Evolutionary conservation across 306 rosid genomes (phyloP).

Genomic region (Rosa multiflora): DNA sequence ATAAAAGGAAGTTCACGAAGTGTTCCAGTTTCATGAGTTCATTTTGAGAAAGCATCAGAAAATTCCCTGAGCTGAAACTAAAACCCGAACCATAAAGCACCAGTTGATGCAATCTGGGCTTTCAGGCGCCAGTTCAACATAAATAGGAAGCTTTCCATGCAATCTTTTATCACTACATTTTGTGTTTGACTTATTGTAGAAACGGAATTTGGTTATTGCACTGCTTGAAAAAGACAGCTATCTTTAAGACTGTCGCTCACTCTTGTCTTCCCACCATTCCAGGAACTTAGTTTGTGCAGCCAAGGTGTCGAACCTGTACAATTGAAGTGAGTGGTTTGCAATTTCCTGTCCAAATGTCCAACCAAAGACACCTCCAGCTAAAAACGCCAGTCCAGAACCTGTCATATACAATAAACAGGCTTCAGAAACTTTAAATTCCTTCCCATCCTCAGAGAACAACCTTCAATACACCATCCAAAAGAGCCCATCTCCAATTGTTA

Average conservation of each 20-base stretch:
- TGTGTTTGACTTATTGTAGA: conserved; percentile 31
- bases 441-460: neutral
- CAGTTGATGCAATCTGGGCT: neutral
- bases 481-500: neutral
- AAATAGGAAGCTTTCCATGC: neutral
- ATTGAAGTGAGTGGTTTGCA: conserved; percentile 73
- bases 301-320: conserved; percentile 78
- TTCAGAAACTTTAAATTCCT: conserved; percentile 3
- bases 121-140: neutral
- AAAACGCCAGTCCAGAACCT: conserved; percentile 74
- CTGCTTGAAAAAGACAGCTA: conserved; percentile 13
- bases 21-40: neutral
- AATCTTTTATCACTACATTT: conserved; percentile 27
- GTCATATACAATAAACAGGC: neutral
- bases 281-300: conserved; percentile 73
- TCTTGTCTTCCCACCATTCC: conserved; percentile 78
- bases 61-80: neutral
- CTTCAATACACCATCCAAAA: neutral
- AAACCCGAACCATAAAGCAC: conserved; percentile 6
- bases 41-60: neutral
- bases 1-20: neutral
- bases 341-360: conserved; percentile 68
- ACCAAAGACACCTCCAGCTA: conserved; percentile 78
- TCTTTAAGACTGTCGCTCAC: conserved; percentile 30
- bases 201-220: conserved; percentile 19